Conservation (phyloP, 2,329 filamentous ascomycete genomes). For the Scedosporium apiospermum region DNA sequence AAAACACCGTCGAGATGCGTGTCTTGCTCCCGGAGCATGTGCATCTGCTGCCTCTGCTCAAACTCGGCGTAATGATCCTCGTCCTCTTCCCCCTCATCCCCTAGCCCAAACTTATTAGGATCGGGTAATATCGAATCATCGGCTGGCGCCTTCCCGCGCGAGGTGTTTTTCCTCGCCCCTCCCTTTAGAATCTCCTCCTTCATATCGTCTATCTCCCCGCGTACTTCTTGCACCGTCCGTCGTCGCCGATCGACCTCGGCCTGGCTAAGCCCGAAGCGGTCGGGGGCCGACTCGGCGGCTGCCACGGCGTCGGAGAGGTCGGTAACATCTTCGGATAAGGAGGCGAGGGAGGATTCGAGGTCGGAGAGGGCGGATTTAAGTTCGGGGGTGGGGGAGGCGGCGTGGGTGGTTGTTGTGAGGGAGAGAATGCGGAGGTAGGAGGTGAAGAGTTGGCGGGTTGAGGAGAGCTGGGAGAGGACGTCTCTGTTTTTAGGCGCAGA, state of each 20-base stretch:
- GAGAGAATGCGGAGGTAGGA: slow-evolving; percentile 95
- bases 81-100: slow-evolving; percentile 19
- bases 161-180: slow-evolving; percentile 19
- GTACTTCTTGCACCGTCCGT: slow-evolving; percentile 80
- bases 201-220: slow-evolving; percentile 83
- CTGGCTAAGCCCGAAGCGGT: slow-evolving; percentile 74
- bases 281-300: slow-evolving; percentile 79
- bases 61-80: slow-evolving; percentile 68
- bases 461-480: slow-evolving; percentile 72
- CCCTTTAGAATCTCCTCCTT: slow-evolving; percentile 62
- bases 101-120: slow-evolving; percentile 48
- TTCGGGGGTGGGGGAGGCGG: slow-evolving; percentile 55
- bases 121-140: slow-evolving; percentile 38
- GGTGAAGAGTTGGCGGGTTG: slow-evolving; percentile 77
- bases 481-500: slow-evolving; percentile 48
- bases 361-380: slow-evolving; percentile 69
- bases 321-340: slow-evolving; percentile 72
- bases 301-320: slow-evolving; percentile 82
- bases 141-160: background rate
- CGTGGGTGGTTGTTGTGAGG: slow-evolving; percentile 53
- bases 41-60: slow-evolving; percentile 81
- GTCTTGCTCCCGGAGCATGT: slow-evolving; percentile 94
- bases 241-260: slow-evolving; percentile 75
- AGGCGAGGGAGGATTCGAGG: slow-evolving; percentile 53
- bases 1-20: slow-evolving; percentile 88